Evolutionary conservation across 2,329 filamentous ascomycete species (phyloP).

Genomic region (Leptographium radiaticola): DNA sequence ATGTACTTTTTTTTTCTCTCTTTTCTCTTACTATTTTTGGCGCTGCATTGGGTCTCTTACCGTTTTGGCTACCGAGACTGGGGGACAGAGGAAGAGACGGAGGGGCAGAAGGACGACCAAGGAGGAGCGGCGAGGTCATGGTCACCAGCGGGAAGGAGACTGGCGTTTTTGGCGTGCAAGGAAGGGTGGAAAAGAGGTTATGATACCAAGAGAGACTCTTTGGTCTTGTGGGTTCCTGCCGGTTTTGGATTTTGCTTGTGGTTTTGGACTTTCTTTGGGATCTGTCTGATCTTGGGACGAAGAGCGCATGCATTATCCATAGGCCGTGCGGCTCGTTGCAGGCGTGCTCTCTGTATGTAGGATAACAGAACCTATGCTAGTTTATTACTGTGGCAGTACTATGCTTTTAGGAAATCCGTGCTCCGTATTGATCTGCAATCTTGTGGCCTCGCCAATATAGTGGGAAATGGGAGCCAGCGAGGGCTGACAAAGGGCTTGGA

Average conservation of each 20-base stretch:
- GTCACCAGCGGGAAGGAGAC: not conserved
- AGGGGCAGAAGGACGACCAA: not conserved
- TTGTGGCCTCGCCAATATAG: not conserved
- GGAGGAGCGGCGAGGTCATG: not conserved
- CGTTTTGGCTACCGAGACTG: not conserved
- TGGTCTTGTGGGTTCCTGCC: not conserved
- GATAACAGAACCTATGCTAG: not conserved
- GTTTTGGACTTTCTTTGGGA: not conserved
- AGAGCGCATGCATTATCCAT: no score
- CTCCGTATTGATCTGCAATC: not conserved
- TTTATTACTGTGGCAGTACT: not conserved
- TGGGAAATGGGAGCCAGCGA: no score
- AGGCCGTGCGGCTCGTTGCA: not conserved
- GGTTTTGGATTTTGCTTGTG: not conserved
- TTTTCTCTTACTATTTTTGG: not conserved
- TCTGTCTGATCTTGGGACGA: no score
- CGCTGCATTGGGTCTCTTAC: not conserved
- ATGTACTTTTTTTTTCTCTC: constrained; percentile 1
- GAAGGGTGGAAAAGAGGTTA: not conserved
- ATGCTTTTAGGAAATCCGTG: no score
- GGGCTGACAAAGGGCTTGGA: no score
- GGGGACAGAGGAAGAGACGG: no score
- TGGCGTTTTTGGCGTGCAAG: not conserved
- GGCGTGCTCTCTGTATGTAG: not conserved
- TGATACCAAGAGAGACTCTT: constrained; percentile 1